A percentile compares a stretch with the other conserved stretches of the same genome.
These are phyloP conservation scores for Coniferiporia weirii DNA, from an alignment of 1,284 basidiomycete genomes.

Conservation along the genomic window DNA sequence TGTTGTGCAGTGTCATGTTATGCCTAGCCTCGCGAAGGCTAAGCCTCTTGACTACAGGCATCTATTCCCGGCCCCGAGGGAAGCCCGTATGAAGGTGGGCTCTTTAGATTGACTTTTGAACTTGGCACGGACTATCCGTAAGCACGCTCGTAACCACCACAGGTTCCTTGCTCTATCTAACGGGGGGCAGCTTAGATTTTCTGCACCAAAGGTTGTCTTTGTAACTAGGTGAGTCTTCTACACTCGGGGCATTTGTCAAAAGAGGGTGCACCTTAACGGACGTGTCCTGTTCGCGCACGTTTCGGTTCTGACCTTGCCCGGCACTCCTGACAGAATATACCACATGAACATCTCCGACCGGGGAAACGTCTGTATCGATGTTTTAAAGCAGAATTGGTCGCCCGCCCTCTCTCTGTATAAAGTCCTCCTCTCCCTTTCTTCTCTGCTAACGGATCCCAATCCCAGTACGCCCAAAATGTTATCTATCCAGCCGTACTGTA, in stretches of 20 bases:
- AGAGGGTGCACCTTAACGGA: background rate
- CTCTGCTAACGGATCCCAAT: constrained; percentile 85
- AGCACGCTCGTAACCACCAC: constrained; percentile 27
- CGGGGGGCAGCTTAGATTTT: constrained; percentile 51
- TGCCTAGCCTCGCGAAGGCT: constrained; percentile 30
- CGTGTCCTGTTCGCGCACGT: background rate
- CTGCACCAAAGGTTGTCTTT: constrained; percentile 76
- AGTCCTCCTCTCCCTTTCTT: constrained; percentile 83
- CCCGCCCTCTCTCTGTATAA: constrained; percentile 89
- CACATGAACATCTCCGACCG: constrained; percentile 88
- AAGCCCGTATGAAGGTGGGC: constrained; percentile 83
- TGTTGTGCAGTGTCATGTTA: background rate
- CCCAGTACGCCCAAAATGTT: constrained; percentile 52
- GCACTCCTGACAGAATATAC: constrained; percentile 57
- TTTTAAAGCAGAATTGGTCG: constrained; percentile 87
- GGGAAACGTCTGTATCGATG: constrained; percentile 72
- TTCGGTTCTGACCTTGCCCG: background rate
- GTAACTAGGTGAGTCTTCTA: constrained; percentile 53
- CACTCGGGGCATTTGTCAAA: background rate
- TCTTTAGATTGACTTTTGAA: constrained; percentile 71
- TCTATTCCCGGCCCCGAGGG: constrained; percentile 80
- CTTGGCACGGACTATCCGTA: constrained; percentile 82
- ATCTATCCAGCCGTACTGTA: constrained; percentile 1
- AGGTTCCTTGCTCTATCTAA: background rate
- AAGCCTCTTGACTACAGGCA: constrained; percentile 61